Conservation (phyloP, 164 flowering plant genomes). For the Magnolia sinica region DNA sequence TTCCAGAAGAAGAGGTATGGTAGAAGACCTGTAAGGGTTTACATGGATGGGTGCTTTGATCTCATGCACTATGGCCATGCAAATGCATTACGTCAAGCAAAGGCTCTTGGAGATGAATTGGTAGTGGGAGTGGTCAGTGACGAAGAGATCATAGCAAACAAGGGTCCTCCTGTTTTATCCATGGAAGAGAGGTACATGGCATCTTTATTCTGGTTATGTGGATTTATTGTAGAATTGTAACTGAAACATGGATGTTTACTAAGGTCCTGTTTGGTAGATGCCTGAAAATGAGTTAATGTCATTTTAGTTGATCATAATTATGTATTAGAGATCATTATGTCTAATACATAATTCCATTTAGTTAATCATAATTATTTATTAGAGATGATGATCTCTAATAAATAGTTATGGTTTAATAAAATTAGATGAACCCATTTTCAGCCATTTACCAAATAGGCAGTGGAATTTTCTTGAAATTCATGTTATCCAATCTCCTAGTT, state of each 20-base stretch:
- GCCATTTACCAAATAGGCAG: too few species aligned
- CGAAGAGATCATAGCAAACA: constrained; percentile 74
- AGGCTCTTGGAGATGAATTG: constrained; percentile 80
- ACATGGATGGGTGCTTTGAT: constrained; percentile 94
- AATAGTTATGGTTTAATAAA: too few species aligned
- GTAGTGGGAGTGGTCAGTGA: constrained; percentile 89
- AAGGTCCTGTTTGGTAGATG: background rate
- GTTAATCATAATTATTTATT: too few species aligned
- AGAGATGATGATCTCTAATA: too few species aligned
- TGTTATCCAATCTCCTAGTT: background rate
- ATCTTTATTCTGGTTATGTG: background rate
- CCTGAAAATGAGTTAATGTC: too few species aligned
- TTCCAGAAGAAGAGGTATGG: constrained; percentile 53
- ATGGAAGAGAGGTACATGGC: constrained; percentile 72
- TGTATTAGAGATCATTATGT: too few species aligned
- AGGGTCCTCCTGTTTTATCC: constrained; percentile 85
- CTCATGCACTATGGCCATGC: constrained; percentile 96
- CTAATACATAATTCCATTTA: too few species aligned
- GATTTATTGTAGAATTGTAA: background rate
- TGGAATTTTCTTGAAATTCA: background rate
- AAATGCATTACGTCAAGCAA: constrained; percentile 87
- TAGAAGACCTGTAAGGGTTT: constrained; percentile 69
- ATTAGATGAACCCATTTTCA: too few species aligned
- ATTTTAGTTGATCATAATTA: too few species aligned
- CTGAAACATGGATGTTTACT: background rate